phyloP scores from a whole-genome alignment of 371 early-diverging fungal genomes.

The Parasitella parasitica region DNA sequence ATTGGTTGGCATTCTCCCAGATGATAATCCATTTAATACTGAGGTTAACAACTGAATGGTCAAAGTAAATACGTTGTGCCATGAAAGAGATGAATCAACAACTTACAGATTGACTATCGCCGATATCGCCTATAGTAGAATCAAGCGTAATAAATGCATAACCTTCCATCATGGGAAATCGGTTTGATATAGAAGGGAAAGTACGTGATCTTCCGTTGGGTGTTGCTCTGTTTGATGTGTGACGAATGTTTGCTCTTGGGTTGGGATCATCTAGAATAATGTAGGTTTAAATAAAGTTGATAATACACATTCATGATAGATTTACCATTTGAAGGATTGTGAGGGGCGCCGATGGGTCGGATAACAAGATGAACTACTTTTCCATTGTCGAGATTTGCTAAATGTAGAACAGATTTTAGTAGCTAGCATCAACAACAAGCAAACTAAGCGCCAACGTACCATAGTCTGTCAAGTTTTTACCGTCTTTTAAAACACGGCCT shows the following conservation, averaged over 20 bases:
- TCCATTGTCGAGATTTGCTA: conserved; percentile 57
- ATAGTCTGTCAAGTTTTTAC: conserved; percentile 53
- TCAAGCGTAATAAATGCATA: conserved; percentile 50
- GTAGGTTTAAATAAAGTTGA: not conserved
- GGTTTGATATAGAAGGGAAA: conserved; percentile 24
- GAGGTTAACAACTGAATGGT: conserved; percentile 21
- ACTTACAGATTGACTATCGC: conserved; percentile 39
- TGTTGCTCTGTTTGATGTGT: not conserved
- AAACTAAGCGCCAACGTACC: conserved; percentile 48
- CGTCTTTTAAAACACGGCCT: conserved; percentile 60
- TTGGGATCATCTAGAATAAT: conserved; percentile 19
- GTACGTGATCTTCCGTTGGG: conserved; percentile 11
- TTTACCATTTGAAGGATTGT: conserved; percentile 54
- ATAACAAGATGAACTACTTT: conserved; percentile 64
- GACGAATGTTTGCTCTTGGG: conserved; percentile 4
- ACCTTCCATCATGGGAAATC: conserved; percentile 43
- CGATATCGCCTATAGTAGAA: conserved; percentile 26
- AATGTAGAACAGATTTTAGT: no score
- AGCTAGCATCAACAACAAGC: no score
- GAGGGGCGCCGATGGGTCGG: conserved; percentile 54
- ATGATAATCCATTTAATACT: conserved; percentile 16
- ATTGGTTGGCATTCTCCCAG: not conserved
- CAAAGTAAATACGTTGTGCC: not conserved
- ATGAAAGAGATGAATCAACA: not conserved
- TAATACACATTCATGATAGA: not conserved